Base-by-base conservation (phyloP, 108 stramenopile genomes). In the Cylindrotheca fusiformis region DNA sequence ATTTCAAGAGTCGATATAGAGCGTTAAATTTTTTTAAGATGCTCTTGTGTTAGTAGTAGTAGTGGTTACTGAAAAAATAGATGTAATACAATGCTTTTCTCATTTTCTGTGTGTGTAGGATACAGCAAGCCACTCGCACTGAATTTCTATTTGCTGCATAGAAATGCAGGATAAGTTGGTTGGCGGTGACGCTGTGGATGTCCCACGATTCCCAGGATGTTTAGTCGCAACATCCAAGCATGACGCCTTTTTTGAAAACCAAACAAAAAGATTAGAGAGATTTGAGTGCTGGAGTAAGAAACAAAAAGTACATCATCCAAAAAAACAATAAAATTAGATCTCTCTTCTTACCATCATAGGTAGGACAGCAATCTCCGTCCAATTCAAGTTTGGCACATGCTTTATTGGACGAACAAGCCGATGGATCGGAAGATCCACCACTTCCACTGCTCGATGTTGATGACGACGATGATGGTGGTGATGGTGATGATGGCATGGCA, bases 331-430 rank as follows among this genome's bases (percentile, higher is more conserved):
- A n/a, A n/a, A n/a, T n/a, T n/a, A n/a, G n/a, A n/a, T n/a, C n/a
- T n/a, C n/a, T n/a, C n/a, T n/a, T n/a, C n/a, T n/a, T n/a, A n/a
- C n/a, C n/a, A n/a, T 50, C 46, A 10, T 19, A 3, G 0, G 79
- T 72, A 4, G 79, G 79, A 64, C 79, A 80, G 31, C 79, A 80
- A 17, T 65, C 53, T 2, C 74, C 69, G 6, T 32, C 67, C 20
- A 79, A 52, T 45, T 66, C 74, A 17, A 70, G 31, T 17, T 61
- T 31, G 3, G 32, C 12, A 44, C 78, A 79, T 41, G 45, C 32
- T 18, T 49, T n/a, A 63, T 79, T 27, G 4, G 51, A 71, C 12
- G 14, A 23, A 51, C 79, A 80, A 4, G 50, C 23, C 46, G 18
- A 1, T 21, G 49, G 8, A 10, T 3, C 49, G 24, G 20, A 5